phyloP scores from a whole-genome alignment of 495 filamentous ascomycete genomes.

The Daldinia childiae region DNA sequence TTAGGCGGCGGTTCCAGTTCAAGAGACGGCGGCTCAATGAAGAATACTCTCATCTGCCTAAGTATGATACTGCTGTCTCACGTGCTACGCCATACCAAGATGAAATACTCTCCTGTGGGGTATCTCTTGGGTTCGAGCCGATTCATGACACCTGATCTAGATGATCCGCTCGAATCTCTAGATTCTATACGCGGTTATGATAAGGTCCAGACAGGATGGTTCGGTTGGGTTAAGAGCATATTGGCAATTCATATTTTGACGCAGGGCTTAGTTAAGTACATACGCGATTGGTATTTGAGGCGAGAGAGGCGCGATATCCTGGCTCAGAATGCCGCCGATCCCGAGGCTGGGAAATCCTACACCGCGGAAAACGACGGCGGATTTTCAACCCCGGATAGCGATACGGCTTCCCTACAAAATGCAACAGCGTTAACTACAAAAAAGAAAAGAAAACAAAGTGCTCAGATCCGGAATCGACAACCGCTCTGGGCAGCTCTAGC shows the following conservation, averaged over 20 bases:
- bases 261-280: constrained; percentile 74
- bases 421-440: constrained; percentile 64
- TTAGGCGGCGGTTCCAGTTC: constrained; percentile 87
- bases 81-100: constrained; percentile 65
- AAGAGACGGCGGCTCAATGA: constrained; percentile 74
- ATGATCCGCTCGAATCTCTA: constrained; percentile 54
- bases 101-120: constrained; percentile 55
- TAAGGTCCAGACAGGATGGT: constrained; percentile 56
- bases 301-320: constrained; percentile 61
- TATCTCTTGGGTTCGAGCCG: constrained; percentile 54
- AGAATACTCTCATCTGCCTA: constrained; percentile 76
- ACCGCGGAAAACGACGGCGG: constrained; percentile 52
- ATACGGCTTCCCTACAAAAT: constrained; percentile 48
- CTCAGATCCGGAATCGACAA: constrained; percentile 86
- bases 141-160: constrained; percentile 51
- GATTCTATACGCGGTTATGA: constrained; percentile 53
- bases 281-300: constrained; percentile 67
- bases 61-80: constrained; percentile 80
- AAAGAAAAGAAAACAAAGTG: constrained; percentile 88
- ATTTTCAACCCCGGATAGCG: constrained; percentile 58
- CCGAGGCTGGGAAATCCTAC: constrained; percentile 59
- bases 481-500: constrained; percentile 95
- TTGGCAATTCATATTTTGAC: constrained; percentile 90
- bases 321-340: constrained; percentile 55
- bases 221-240: constrained; percentile 65